Evolutionary conservation across 441 rosid species (phyloP).

Genomic region (Populus hybrid): DNA sequence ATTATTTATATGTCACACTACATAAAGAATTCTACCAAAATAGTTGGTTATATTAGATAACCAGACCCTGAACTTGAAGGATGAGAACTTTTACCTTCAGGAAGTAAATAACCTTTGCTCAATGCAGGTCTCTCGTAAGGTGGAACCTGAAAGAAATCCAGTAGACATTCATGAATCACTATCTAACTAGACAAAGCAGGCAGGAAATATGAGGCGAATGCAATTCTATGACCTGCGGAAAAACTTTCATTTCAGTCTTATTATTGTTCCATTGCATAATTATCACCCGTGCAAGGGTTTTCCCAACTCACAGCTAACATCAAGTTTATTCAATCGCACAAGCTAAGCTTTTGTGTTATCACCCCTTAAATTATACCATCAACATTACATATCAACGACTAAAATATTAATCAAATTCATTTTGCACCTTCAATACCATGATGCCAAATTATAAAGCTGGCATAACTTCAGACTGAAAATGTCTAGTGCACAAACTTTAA

Average conservation of each 20-base stretch:
- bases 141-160: conserved; percentile 53
- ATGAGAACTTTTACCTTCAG: conserved; percentile 56
- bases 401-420: no score
- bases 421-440: no score
- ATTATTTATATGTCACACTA: not conserved
- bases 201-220: not conserved
- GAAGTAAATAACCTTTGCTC: conserved; percentile 90
- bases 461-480: no score
- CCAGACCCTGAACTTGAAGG: conserved; percentile 1
- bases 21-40: not conserved
- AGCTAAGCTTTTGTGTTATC: not conserved
- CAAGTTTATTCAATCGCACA: not conserved
- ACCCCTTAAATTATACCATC: not conserved
- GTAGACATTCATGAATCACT: not conserved
- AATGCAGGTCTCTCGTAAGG: conserved; percentile 98
- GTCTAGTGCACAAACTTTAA: no score
- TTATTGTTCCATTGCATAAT: not conserved
- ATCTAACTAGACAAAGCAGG: not conserved
- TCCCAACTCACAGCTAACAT: not conserved
- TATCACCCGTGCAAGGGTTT: not conserved
- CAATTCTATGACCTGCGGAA: not conserved
- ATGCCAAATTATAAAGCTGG: no score
- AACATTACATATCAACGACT: no score
- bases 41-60: not conserved
- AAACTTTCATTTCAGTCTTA: not conserved